Evolutionary conservation across 495 filamentous ascomycete species (phyloP).

Genomic region (Echria macrotheca): DNA sequence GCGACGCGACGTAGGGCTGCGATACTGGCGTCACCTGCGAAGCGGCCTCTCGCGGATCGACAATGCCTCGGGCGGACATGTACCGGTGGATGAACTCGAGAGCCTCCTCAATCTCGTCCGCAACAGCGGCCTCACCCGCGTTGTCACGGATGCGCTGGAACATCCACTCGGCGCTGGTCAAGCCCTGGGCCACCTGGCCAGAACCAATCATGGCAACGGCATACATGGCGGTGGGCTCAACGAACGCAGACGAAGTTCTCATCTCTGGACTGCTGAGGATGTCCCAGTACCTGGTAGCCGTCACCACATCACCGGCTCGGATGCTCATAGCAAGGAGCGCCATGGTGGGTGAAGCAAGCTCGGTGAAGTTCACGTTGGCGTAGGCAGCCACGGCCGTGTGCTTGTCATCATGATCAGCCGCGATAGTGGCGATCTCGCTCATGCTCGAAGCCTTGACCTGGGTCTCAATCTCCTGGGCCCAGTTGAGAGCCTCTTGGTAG

Average conservation of each 20-base stretch:
- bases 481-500: conserved; percentile 60
- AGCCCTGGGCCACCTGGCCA: conserved; percentile 69
- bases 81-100: conserved; percentile 73
- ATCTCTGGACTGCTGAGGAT: conserved; percentile 56
- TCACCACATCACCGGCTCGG: conserved; percentile 68
- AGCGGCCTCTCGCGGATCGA: conserved; percentile 39
- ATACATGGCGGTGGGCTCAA: conserved; percentile 85
- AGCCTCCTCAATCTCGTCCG: conserved; percentile 82
- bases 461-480: conserved; percentile 49
- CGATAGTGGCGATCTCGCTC: conserved; percentile 45
- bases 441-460: conserved; percentile 31
- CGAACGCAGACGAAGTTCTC: conserved; percentile 57
- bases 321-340: conserved; percentile 81
- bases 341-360: conserved; percentile 61
- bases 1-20: conserved; percentile 29
- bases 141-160: conserved; percentile 69
- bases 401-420: conserved; percentile 75
- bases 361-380: conserved; percentile 45
- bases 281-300: conserved; percentile 71
- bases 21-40: conserved; percentile 23
- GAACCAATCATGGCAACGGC: conserved; percentile 74
- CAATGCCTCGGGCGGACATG: conserved; percentile 54
- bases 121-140: conserved; percentile 39
- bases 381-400: conserved; percentile 66
- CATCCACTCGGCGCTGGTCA: conserved; percentile 72